Evolutionary conservation across 2,329 filamentous ascomycete genomes (phyloP), one percentile per base, ranked within the genome.

Genomic region (Fusarium robinianum): DNA sequence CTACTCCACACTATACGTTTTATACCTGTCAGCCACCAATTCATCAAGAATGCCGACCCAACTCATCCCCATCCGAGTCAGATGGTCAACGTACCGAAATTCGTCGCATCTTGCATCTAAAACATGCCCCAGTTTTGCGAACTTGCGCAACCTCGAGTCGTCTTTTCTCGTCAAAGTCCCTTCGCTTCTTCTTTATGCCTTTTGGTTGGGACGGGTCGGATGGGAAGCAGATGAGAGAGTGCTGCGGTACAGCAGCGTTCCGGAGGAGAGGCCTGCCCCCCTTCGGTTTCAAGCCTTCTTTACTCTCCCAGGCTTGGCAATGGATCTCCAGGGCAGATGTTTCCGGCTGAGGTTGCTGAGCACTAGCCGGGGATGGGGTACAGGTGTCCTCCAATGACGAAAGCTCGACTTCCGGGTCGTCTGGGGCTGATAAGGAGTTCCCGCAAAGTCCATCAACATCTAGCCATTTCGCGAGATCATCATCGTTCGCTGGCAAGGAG

Each of bases 151-250:
- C 58, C 32, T 63, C 60, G 8, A 53, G 52, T 5, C 60, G 53
- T 7, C 60, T 50, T 39, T 41, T 53, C 19, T 60, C 58, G 15
- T 61, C 49, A 39, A 62, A 62, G 12, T 62, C 60, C 10, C 45
- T 61, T 32, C 60, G 54, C 46, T 54, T 62, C 36, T 62, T 62
- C 40, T 62, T 62, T 17, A 59, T 43, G 2, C 60, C 60, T 4
- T 53, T 31, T 3, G 60, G 60, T 5, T 57, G 51, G 33, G 56
- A 55, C 8, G 60, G 60, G 24, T 62, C 60, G 1, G 60, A 62
- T 7, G 60, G 60, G 23, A 62, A 62, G 38, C 60, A 62, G 9
- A 62, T 60, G 35, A 62, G 48, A 5, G 60, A 55, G 36, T 58
- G 61, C 35, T 57, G 46, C 12, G 47, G 49, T 15, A 46, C 38